A percentile compares a stretch with the other conserved stretches of the same genome.
Conservation (phyloP, 805 yeast genomes). For the Yamadazyma sp. region DNA sequence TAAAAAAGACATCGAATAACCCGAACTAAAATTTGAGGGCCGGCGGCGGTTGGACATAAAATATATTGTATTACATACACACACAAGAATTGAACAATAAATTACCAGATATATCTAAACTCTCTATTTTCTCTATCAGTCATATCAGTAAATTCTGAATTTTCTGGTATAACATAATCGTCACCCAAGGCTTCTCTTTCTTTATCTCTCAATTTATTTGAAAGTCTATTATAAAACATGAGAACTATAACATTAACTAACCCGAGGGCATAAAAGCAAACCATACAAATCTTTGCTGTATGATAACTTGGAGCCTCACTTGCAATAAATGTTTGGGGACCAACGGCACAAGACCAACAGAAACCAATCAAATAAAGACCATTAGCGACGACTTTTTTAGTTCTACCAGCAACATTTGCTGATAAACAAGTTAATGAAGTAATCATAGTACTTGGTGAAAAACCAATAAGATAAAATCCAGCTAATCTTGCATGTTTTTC, state of each 20-base stretch:
- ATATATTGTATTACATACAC: too few species aligned
- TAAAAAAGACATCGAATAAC: too few species aligned
- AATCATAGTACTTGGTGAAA: conserved; percentile 26
- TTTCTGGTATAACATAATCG: conserved; percentile 27
- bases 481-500: conserved; percentile 22
- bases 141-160: conserved; percentile 48
- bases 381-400: conserved; percentile 50
- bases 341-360: conserved; percentile 53
- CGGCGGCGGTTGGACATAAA: too few species aligned
- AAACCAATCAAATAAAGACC: conserved; percentile 46
- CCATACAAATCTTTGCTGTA: conserved; percentile 42
- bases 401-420: conserved; percentile 53
- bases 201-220: conserved; percentile 38
- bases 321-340: conserved; percentile 50
- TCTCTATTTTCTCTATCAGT: conserved; percentile 54
- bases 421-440: conserved; percentile 37
- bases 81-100: neutral
- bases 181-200: conserved; percentile 7
- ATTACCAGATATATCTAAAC: conserved; percentile 40
- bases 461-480: conserved; percentile 24
- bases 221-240: conserved; percentile 23
- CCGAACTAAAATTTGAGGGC: too few species aligned
- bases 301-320: conserved; percentile 43
- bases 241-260: conserved; percentile 22
- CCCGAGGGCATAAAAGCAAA: conserved; percentile 28